Percentiles rank a stretch among this genome's conserved stretches.
phyloP scores from a whole-genome alignment of 257 asterid genomes.

The Datura wrightii region DNA sequence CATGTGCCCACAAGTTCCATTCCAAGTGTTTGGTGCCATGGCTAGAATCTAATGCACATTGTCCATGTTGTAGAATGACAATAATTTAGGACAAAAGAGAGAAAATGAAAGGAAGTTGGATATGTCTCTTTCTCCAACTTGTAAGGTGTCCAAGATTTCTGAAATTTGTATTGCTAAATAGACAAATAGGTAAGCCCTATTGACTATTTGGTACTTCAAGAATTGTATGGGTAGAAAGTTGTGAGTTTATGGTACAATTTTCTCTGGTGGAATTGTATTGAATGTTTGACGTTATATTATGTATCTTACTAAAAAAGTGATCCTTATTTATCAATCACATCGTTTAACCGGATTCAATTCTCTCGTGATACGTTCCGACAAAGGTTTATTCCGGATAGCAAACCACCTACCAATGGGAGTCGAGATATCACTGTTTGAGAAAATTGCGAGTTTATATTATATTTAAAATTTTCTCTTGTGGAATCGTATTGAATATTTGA shows the following conservation, averaged over 20 bases:
- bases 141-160: background rate
- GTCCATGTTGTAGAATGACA: conserved; percentile 72
- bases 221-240: background rate
- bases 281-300: too few species aligned
- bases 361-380: too few species aligned
- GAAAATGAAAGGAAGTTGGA: background rate
- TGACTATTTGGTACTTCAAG: background rate
- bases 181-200: background rate
- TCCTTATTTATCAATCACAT: too few species aligned
- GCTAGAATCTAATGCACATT: conserved; percentile 64
- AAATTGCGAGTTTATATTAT: too few species aligned
- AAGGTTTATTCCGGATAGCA: too few species aligned
- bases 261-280: too few species aligned
- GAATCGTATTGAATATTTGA: too few species aligned
- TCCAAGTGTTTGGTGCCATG: conserved; percentile 73
- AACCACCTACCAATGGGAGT: too few species aligned
- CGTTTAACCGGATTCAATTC: too few species aligned
- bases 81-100: background rate
- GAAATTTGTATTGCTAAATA: background rate
- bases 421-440: too few species aligned
- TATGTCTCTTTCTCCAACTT: conserved; percentile 16
- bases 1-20: conserved; percentile 76
- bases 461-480: too few species aligned
- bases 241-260: background rate
- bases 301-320: too few species aligned